Percentiles rank a stretch among this genome's conserved stretches.
Evolutionary conservation across 345 rosid species (phyloP).

Genomic region (Eucalyptus polyanthemos): DNA sequence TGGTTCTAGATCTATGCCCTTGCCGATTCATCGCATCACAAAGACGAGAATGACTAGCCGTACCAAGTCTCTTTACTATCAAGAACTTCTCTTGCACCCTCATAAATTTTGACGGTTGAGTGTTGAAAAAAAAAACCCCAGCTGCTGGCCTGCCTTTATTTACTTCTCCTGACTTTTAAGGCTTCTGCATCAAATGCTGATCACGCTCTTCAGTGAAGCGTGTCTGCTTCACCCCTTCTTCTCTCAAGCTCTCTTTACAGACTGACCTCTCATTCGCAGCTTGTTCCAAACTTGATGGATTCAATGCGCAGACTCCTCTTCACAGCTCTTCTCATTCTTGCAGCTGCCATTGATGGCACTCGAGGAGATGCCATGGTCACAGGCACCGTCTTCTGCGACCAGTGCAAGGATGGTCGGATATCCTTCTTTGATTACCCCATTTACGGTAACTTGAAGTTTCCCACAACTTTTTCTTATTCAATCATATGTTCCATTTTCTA

Average conservation of each 20-base stretch:
- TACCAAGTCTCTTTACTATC: background rate
- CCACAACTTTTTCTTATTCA: background rate
- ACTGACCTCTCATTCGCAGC: conserved; percentile 18
- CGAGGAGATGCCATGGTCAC: conserved; percentile 47
- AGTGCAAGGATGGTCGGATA: conserved; percentile 73
- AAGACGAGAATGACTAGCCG: background rate
- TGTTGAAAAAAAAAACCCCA: conserved; percentile 3
- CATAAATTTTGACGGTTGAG: conserved; percentile 54
- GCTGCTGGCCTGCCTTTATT: background rate
- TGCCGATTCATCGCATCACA: background rate
- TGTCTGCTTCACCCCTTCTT: background rate
- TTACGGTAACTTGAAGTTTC: conserved; percentile 21
- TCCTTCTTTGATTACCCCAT: conserved; percentile 77
- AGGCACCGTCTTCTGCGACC: conserved; percentile 82
- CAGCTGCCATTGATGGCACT: conserved; percentile 31
- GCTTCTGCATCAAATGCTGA: background rate
- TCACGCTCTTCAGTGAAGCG: background rate
- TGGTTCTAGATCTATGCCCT: background rate
- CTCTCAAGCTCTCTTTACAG: background rate
- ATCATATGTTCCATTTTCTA: background rate
- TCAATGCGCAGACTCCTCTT: conserved; percentile 6
- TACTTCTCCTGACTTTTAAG: background rate
- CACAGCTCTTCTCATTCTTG: conserved; percentile 28
- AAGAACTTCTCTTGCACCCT: background rate
- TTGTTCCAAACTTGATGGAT: background rate